Percentiles rank a stretch among this genome's conserved stretches.
phyloP scores from a whole-genome alignment of 768 basidiomycete species.

The Kwoniella botswanensis region DNA sequence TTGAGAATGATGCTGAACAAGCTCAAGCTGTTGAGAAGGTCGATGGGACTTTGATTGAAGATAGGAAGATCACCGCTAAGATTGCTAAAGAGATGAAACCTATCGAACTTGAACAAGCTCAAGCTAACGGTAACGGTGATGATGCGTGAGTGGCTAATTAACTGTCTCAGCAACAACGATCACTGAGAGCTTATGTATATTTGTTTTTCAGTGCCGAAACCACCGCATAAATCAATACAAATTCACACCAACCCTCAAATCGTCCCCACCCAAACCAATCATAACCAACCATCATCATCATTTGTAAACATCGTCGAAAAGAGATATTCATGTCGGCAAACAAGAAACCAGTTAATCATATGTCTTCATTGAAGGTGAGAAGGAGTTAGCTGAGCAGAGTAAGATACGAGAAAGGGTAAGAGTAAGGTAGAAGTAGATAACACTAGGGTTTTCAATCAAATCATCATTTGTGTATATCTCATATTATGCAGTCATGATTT shows the following conservation, averaged over 20 bases:
- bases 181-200: background rate
- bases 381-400: background rate
- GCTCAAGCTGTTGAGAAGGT: constrained; percentile 84
- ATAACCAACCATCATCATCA: background rate
- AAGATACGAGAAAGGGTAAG: background rate
- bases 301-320: background rate
- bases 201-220: background rate
- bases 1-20: constrained; percentile 86
- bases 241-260: too few relatives aligned
- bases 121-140: constrained; percentile 12
- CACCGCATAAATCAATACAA: background rate
- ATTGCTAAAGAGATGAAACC: constrained; percentile 81
- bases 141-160: constrained; percentile 15
- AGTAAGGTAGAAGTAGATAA: background rate
- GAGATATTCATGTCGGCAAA: background rate
- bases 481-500: background rate
- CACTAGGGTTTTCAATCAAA: background rate
- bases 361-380: background rate
- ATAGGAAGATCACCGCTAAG: constrained; percentile 87
- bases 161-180: background rate
- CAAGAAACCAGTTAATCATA: background rate
- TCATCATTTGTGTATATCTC: background rate
- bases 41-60: constrained; percentile 84
- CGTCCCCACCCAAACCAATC: background rate
- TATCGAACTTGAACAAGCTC: constrained; percentile 55